Evolutionary conservation across 306 rosid genomes (phyloP), one percentile per base, ranked within the genome.

Genomic region (Pueraria montana): DNA sequence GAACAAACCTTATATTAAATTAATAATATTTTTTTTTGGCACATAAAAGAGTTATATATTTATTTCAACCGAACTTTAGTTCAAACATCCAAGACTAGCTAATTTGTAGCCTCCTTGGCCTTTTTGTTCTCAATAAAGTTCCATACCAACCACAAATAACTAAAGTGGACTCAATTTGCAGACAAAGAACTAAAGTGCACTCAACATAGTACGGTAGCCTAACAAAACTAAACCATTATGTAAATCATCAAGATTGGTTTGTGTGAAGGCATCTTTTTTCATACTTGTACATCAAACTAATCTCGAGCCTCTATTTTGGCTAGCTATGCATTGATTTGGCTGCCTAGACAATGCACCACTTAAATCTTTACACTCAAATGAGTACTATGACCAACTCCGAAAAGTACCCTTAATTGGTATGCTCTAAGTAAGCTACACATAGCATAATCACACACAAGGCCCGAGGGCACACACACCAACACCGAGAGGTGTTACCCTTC

Each of bases 381-480:
- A 77, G 62, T 77, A 63, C 62, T 46, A 46, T 30, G 82, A 77
- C 68, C 13, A 30, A 63, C 73, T 63, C 48, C 17, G 21, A 49
- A 78, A 78, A 78, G 63, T 78, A 48, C 11, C 64, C 74, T 65
- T 67, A 49, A 78, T 1, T 64, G 52, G 82, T 49, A 65, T 50
- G 65, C 75, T 78, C 75, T 50, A 49, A 78, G 65, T 66, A 49
- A 34, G 76, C 53, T 66, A 77, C 58, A 67, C 10, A 52, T 26
- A 78, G 75, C 74, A 78, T 65, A 65, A 78, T 78, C 82, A 78
- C 76, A 34, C 82, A 66, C 75, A 9, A 20, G 26, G 0, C 66
- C 74, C 55, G 42, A 78, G 53, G 82, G 82, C 82, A 50, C 66
- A 34, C 24, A 66, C 52, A 78, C 82, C 82, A 65, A 78, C 74